Evolutionary conservation across 179 eudicot species (phyloP).

Genomic region (Beta macrorhiza): DNA sequence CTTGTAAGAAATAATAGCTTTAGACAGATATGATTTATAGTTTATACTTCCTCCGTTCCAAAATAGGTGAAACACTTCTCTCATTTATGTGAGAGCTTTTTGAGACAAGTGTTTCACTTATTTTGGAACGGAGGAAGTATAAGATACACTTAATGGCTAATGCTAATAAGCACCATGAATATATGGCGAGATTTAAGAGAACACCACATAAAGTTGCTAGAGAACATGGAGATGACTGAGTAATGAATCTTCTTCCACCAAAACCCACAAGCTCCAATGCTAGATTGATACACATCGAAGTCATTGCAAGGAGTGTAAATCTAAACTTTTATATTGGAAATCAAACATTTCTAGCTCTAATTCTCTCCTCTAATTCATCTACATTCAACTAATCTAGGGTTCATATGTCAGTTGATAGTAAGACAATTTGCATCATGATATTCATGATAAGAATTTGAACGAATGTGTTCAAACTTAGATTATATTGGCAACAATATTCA

Average conservation of each 20-base stretch:
- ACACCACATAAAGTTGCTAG: too few relatives aligned
- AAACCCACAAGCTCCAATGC: not conserved
- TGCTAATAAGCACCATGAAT: too few relatives aligned
- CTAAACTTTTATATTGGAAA: not conserved
- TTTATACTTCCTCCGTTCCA: too few relatives aligned
- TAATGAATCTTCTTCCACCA: not conserved
- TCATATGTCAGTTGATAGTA: not conserved
- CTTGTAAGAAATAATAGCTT: not conserved
- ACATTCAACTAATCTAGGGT: not conserved
- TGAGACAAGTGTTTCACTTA: too few relatives aligned
- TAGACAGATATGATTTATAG: not conserved
- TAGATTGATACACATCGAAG: not conserved
- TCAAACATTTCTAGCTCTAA: not conserved
- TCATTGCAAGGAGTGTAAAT: not conserved
- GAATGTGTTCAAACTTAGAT: not conserved
- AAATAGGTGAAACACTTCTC: too few relatives aligned
- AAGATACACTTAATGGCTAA: not conserved
- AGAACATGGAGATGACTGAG: not conserved
- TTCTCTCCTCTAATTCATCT: not conserved
- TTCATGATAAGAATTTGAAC: not conserved
- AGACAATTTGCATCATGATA: not conserved
- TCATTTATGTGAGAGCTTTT: too few relatives aligned
- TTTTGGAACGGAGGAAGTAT: too few relatives aligned
- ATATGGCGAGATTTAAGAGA: not conserved
- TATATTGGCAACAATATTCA: not conserved